Conservation (phyloP, 2,329 filamentous ascomycete species). For the Curvularia sp. region DNA sequence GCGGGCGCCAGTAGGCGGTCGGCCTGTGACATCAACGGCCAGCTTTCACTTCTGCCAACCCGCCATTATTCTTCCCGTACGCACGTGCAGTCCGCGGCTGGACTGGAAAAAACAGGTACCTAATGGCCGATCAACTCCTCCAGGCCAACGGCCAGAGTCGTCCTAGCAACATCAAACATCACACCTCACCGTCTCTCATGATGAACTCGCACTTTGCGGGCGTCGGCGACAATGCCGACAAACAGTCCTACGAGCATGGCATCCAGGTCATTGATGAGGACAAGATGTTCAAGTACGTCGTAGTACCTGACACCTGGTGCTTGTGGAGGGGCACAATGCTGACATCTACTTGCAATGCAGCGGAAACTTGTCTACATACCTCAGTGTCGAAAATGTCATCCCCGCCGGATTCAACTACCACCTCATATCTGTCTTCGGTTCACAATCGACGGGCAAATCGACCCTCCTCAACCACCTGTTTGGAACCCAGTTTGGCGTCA, state of each 20-base stretch:
- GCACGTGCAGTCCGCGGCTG: conserved; percentile 36
- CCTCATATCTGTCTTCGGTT: conserved; percentile 97
- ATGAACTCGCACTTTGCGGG: conserved; percentile 84
- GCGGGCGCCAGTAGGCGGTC: conserved; percentile 29
- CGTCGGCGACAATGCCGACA: conserved; percentile 68
- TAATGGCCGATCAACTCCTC: conserved; percentile 43
- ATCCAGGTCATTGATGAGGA: conserved; percentile 97
- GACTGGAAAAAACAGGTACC: conserved; percentile 27
- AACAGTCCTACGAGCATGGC: conserved; percentile 83
- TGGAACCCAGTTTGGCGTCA: conserved; percentile 94
- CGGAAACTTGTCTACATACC: conserved; percentile 79
- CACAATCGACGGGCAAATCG: conserved; percentile 97
- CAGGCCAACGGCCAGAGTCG: conserved; percentile 48
- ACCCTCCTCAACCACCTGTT: conserved; percentile 96
- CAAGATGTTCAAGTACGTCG: conserved; percentile 90
- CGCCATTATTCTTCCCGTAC: conserved; percentile 42
- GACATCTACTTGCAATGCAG: conserved; percentile 56
- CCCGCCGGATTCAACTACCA: conserved; percentile 98
- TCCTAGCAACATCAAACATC: conserved; percentile 48
- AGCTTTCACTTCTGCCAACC: conserved; percentile 35
- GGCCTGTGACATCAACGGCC: conserved; percentile 50
- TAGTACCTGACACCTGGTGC: not conserved
- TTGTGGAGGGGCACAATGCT: conserved; percentile 22
- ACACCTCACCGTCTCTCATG: conserved; percentile 55
- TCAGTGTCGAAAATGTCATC: conserved; percentile 78